A percentile compares a stretch with the other conserved stretches of the same genome.
Evolutionary conservation across 352 stramenopile genomes (phyloP).

Genomic region (Pythium dissotocum): DNA sequence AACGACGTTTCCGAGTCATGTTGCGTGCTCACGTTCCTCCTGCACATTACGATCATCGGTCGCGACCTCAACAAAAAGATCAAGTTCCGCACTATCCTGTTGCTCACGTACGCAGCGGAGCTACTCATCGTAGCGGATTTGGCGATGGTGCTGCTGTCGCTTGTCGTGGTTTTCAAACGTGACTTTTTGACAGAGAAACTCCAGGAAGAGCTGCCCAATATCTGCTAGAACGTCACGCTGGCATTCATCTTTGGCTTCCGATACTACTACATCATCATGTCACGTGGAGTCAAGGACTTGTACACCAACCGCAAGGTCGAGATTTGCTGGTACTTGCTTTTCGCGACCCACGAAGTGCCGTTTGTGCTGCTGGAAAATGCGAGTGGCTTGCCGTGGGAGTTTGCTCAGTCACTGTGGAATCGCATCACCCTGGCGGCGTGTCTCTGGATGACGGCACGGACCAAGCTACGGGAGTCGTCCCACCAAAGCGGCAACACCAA

Average conservation of each 20-base stretch:
- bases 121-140: slow-evolving; percentile 25
- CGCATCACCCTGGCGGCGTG: slow-evolving; percentile 13
- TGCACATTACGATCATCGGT: slow-evolving; percentile 38
- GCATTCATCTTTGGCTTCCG: slow-evolving; percentile 39
- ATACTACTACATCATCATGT: slow-evolving; percentile 37
- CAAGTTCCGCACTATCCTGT: slow-evolving; percentile 23
- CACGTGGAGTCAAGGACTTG: slow-evolving; percentile 10
- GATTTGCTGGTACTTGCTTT: slow-evolving; percentile 36
- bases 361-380: slow-evolving; percentile 24
- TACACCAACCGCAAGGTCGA: slow-evolving; percentile 30
- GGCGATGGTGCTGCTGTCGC: slow-evolving; percentile 16
- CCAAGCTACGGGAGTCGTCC: slow-evolving; percentile 9
- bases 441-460: slow-evolving; percentile 14
- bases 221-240: slow-evolving; percentile 29
- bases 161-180: slow-evolving; percentile 18
- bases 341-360: slow-evolving; percentile 24
- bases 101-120: slow-evolving; percentile 14
- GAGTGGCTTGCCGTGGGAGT: slow-evolving; percentile 16
- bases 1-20: slow-evolving; percentile 22
- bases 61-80: slow-evolving; percentile 35
- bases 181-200: slow-evolving; percentile 23
- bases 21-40: slow-evolving; percentile 2
- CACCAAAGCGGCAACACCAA: background rate
- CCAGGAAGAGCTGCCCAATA: slow-evolving; percentile 19
- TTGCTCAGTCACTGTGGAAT: slow-evolving; percentile 21